phyloP scores from a whole-genome alignment of 140 eudicot genomes.

The Flaveria floridana region DNA sequence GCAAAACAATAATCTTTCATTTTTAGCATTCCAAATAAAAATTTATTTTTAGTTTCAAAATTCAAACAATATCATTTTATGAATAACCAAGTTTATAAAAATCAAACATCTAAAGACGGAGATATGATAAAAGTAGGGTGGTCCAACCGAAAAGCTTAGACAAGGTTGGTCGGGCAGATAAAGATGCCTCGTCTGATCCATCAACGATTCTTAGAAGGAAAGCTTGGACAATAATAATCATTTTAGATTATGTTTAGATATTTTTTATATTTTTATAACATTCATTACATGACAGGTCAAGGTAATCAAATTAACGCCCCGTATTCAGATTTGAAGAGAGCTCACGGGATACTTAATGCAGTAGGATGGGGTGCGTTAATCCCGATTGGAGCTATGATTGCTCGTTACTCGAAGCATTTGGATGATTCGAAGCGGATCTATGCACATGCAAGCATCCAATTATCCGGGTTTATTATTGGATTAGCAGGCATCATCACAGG shows the following conservation, averaged over 20 bases:
- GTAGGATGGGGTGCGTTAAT: constrained; percentile 78
- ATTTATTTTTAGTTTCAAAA: not conserved
- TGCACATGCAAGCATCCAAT: constrained; percentile 54
- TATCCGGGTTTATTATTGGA: constrained; percentile 56
- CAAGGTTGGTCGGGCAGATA: not conserved
- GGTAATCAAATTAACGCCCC: constrained; percentile 43
- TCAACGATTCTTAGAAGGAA: not conserved
- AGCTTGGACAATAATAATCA: not conserved
- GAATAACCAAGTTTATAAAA: not conserved
- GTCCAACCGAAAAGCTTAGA: not conserved
- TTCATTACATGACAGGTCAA: constrained; percentile 48
- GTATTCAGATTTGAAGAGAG: constrained; percentile 46
- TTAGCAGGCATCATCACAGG: constrained; percentile 64
- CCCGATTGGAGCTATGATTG: constrained; percentile 74
- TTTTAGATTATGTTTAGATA: not conserved
- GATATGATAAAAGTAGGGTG: not conserved
- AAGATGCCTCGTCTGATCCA: not conserved
- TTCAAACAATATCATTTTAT: not conserved
- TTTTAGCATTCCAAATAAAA: not conserved
- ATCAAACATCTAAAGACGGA: not conserved
- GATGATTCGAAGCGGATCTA: constrained; percentile 61
- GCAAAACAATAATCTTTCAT: not conserved
- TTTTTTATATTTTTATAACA: not conserved
- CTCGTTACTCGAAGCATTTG: constrained; percentile 54
- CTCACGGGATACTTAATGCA: constrained; percentile 74